Percentiles rank a stretch among this genome's conserved stretches.
Evolutionary conservation across 106 monocot genomes (phyloP).

Genomic region (Acorus gramineus): DNA sequence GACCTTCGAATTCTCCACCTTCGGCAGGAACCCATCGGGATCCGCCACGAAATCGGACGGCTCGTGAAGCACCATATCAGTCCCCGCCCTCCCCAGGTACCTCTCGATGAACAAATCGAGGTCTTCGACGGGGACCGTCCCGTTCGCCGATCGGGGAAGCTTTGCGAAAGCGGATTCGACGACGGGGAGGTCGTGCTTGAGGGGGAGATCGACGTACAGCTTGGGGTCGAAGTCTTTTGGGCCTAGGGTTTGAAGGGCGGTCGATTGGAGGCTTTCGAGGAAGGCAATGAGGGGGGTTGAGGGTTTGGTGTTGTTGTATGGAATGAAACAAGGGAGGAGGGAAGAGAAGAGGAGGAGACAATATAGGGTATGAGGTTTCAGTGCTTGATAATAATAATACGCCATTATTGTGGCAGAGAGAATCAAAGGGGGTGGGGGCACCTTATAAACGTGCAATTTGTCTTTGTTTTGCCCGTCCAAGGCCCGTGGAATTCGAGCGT

Average conservation of each 20-base stretch:
- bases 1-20: slow-evolving; percentile 45
- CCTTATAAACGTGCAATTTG: too few relatives aligned
- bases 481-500: too few relatives aligned
- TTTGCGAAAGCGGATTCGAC: slow-evolving; percentile 37
- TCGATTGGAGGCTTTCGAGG: slow-evolving; percentile 31
- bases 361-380: too few relatives aligned
- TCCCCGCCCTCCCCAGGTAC: slow-evolving; percentile 36
- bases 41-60: slow-evolving; percentile 57
- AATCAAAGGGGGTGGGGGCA: too few relatives aligned
- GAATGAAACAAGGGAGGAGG: too few relatives aligned
- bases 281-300: slow-evolving; percentile 22
- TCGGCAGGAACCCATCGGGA: slow-evolving; percentile 73
- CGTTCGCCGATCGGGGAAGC: slow-evolving; percentile 32
- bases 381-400: too few relatives aligned
- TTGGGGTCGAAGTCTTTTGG: slow-evolving; percentile 79
- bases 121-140: slow-evolving; percentile 16
- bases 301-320: not conserved
- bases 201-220: slow-evolving; percentile 86
- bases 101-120: slow-evolving; percentile 28
- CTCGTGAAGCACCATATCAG: slow-evolving; percentile 39
- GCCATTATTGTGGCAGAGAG: too few relatives aligned
- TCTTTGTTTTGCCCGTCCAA: too few relatives aligned
- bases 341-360: too few relatives aligned
- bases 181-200: slow-evolving; percentile 29
- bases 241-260: slow-evolving; percentile 37